Base-by-base conservation (phyloP, 148 eudicot genomes). In the Euryodendron excelsum region DNA sequence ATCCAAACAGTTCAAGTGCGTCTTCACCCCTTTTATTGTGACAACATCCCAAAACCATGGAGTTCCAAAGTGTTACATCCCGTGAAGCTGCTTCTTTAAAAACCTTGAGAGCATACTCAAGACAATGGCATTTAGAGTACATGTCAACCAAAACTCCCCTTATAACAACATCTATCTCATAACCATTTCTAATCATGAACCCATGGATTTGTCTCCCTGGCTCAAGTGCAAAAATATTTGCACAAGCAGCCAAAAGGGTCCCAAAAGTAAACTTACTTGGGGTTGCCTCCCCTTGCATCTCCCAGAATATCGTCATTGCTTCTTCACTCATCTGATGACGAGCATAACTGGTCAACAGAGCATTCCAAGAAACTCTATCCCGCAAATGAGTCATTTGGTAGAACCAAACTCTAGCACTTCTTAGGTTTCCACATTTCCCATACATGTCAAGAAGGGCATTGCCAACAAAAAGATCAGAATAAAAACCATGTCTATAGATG, bases 361-460 rank as follows among this genome's bases (percentile, higher is more conserved):
- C 81, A 76, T 89, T 92, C 97, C 97, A 94, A 28, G 93, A 92
- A 65, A 83, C 72, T 3, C 62, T 83, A 88, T 92, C 87, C 25
- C 91, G 89, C 67, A 73, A 74, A 68, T 81, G 86, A 66, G 82
- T 75, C 88, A 91, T 88, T 79, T 88, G 81, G 31, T 61, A 6
- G 78, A 94, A 94, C 92, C 91, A 92, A 68, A 53, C 74, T 77
- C 81, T 85, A 77, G 90, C 89, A 52, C 72, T 74, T 75, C 74
- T 87, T 77, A 90, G 73, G 79, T 77, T 71, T 33, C 96, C 94
- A 83, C 91, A 92, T 80, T 90, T 94, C 47, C 91, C 94, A 72
- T 94, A 94, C 98, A 91, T 86, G 80, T 90, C 88, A 79, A 94
- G 88, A 65, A 93, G 89, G 8, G 89, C 87, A 84, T 94, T 94